Percentiles rank a stretch among this genome's conserved stretches.
phyloP scores from a whole-genome alignment of 495 filamentous ascomycete species.

The Bryoglossum gracile region DNA sequence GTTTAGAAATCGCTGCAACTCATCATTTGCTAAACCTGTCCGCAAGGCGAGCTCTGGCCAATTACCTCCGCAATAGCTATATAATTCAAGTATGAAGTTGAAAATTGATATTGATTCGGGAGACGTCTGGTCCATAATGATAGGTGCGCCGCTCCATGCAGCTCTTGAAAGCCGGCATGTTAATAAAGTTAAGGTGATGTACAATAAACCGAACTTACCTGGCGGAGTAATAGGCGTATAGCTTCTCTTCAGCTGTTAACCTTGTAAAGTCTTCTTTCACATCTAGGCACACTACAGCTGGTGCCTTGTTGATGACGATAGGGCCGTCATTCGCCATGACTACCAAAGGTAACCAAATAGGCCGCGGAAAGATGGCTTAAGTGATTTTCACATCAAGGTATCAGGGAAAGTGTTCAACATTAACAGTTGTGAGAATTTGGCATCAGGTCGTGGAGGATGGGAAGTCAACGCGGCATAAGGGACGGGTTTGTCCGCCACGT shows the following conservation, averaged over 20 bases:
- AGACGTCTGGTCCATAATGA: conserved; percentile 34
- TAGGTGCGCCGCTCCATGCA: conserved; percentile 32
- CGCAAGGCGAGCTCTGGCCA: conserved; percentile 20
- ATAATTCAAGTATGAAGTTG: conserved; percentile 31
- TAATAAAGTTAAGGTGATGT: neutral
- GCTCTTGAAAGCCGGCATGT: conserved; percentile 21
- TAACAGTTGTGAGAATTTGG: neutral
- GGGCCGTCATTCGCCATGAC: neutral
- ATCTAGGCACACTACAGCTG: neutral
- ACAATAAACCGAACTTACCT: neutral
- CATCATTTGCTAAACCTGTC: conserved; percentile 11
- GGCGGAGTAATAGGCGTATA: conserved; percentile 25
- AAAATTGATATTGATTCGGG: conserved; percentile 33
- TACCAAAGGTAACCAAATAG: neutral
- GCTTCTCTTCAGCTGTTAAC: conserved; percentile 21
- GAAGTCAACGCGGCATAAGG: neutral
- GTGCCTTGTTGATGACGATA: conserved; percentile 4
- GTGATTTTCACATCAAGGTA: neutral
- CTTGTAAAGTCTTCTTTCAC: neutral
- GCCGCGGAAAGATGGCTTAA: neutral
- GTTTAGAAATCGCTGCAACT: conserved; percentile 24
- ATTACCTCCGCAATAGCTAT: conserved; percentile 27
- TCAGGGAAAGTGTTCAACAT: neutral
- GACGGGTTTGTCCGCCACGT: neutral
- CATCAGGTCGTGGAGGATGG: neutral